Conservation (phyloP, 176 grass and related monocot genomes). For the Oryza rufipogon region DNA sequence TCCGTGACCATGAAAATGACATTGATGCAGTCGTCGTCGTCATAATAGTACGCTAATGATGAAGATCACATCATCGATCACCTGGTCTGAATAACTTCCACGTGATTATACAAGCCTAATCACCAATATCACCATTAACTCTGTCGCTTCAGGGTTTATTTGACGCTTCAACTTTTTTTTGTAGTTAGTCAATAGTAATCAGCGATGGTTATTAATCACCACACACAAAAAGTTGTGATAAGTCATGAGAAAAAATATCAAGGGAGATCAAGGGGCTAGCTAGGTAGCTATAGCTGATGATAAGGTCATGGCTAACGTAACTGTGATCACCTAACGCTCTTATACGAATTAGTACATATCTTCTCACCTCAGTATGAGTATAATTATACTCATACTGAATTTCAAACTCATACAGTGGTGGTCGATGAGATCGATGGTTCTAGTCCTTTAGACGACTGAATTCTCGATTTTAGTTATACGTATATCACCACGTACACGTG, state of each 20-base stretch:
- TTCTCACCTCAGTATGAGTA: background rate
- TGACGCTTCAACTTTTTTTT: background rate
- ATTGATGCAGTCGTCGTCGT: background rate
- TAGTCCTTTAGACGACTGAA: no score
- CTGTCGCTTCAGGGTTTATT: background rate
- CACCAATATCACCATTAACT: background rate
- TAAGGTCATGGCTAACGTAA: slow-evolving; percentile 42
- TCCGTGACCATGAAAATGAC: slow-evolving; percentile 8
- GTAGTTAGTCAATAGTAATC: background rate
- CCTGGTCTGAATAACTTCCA: slow-evolving; percentile 28
- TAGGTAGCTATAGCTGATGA: background rate
- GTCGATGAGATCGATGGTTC: no score
- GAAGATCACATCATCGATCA: background rate
- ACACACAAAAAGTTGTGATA: slow-evolving; percentile 30
- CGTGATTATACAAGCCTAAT: background rate
- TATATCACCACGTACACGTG: no score
- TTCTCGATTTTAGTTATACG: no score
- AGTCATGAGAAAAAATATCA: slow-evolving; percentile 41
- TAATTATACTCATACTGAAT: no score
- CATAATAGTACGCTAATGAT: background rate
- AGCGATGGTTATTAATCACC: background rate
- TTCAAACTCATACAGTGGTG: no score
- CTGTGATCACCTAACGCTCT: slow-evolving; percentile 30
- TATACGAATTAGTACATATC: slow-evolving; percentile 17
- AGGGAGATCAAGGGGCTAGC: background rate